These are phyloP conservation scores for Leishmania arabica DNA, from an alignment of 208 protist species.

Conservation along the genomic window DNA sequence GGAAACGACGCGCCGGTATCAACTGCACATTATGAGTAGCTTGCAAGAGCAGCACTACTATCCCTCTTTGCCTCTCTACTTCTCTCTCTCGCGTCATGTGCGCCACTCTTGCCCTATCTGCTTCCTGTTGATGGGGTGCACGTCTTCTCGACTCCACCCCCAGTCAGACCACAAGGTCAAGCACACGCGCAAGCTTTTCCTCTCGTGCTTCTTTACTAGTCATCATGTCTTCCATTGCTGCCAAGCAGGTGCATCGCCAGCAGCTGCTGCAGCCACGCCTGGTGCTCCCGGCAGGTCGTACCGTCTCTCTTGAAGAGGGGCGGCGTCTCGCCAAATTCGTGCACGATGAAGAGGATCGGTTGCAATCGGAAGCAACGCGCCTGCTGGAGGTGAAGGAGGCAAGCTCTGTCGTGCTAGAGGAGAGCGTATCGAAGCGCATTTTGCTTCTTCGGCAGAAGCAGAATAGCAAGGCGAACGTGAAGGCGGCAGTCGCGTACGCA, in stretches of 20 bases:
- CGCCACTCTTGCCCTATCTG: neutral
- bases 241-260: slow-evolving; percentile 72
- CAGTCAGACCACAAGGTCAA: neutral
- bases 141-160: neutral
- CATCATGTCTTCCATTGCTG: slow-evolving; percentile 40
- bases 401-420: slow-evolving; percentile 67
- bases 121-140: neutral
- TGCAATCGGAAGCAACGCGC: slow-evolving; percentile 50
- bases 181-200: too few relatives aligned
- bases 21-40: too few relatives aligned
- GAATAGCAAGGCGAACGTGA: slow-evolving; percentile 67
- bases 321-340: slow-evolving; percentile 66
- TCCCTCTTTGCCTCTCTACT: neutral
- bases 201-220: neutral
- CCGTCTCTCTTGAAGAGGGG: slow-evolving; percentile 79
- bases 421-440: slow-evolving; percentile 71
- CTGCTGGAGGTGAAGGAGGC: slow-evolving; percentile 32
- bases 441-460: slow-evolving; percentile 67
- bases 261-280: slow-evolving; percentile 71
- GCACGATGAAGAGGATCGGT: slow-evolving; percentile 56
- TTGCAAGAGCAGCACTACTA: neutral
- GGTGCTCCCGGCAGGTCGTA: slow-evolving; percentile 67
- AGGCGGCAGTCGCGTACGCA: slow-evolving; percentile 64
- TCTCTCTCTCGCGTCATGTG: neutral
- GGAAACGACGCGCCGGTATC: neutral